phyloP scores from a whole-genome alignment of 768 basidiomycete species.

The Filobasidium floriforme region DNA sequence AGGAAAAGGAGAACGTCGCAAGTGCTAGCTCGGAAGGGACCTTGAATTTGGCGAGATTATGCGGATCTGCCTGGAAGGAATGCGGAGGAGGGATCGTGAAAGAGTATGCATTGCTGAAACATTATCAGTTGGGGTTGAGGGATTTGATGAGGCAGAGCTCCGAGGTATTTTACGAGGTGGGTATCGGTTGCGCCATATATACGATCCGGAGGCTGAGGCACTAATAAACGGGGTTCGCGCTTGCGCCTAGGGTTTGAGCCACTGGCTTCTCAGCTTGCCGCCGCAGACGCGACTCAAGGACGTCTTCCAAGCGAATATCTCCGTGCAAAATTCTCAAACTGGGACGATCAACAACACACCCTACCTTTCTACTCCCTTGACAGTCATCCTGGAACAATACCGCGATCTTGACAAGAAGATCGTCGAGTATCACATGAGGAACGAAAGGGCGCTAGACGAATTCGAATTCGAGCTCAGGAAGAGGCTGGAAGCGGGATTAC shows the following conservation, averaged over 20 bases:
- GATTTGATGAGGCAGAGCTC: constrained; percentile 7
- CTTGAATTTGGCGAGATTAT: no score
- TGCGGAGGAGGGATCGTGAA: neutral
- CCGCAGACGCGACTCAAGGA: constrained; percentile 2
- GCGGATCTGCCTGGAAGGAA: neutral
- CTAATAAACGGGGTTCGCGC: neutral
- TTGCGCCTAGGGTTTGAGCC: neutral
- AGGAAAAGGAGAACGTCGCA: no score
- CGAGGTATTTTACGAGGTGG: constrained; percentile 1
- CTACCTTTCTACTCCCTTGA: neutral
- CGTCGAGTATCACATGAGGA: neutral
- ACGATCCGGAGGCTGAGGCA: no score
- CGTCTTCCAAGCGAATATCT: neutral
- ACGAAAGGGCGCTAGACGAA: neutral
- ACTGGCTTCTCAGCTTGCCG: neutral
- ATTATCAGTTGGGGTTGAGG: constrained; percentile 6
- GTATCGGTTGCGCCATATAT: neutral
- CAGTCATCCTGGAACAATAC: constrained; percentile 2
- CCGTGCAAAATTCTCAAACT: neutral
- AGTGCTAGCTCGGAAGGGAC: no score
- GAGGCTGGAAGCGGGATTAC: neutral
- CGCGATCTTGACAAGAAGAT: constrained; percentile 1
- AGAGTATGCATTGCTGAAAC: neutral
- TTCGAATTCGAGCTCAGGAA: neutral
- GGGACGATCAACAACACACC: neutral